Evolutionary conservation across 306 rosid genomes (phyloP).

Genomic region (Macrotyloma uniflorum): DNA sequence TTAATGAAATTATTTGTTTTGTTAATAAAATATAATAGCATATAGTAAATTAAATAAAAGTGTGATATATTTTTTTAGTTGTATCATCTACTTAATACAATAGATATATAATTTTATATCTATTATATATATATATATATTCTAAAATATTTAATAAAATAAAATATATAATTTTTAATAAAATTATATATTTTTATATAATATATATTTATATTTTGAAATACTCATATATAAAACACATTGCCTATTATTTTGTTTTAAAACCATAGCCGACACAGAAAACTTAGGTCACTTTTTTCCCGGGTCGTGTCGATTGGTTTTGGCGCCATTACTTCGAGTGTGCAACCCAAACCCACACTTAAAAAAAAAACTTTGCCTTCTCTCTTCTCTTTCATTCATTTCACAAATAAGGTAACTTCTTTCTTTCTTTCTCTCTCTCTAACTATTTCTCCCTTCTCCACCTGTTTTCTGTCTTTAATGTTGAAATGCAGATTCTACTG

Average conservation of each 20-base stretch:
- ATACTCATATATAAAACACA: too few relatives aligned
- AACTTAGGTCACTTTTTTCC: not conserved
- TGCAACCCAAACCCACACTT: not conserved
- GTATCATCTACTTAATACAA: too few relatives aligned
- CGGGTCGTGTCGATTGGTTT: not conserved
- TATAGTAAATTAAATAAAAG: too few relatives aligned
- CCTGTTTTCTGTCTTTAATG: not conserved
- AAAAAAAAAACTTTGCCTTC: not conserved
- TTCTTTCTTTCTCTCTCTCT: not conserved
- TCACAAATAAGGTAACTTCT: not conserved
- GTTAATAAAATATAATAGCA: too few relatives aligned
- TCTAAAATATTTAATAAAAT: too few relatives aligned
- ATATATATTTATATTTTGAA: too few relatives aligned
- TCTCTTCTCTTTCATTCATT: not conserved
- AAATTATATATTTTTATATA: too few relatives aligned
- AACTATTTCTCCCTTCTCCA: not conserved
- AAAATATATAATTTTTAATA: too few relatives aligned
- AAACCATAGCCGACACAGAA: not conserved
- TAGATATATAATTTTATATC: too few relatives aligned
- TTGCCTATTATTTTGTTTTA: not conserved
- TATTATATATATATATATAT: too few relatives aligned
- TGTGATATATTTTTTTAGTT: too few relatives aligned
- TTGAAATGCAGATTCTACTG: not conserved
- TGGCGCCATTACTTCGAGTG: not conserved
- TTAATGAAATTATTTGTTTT: too few relatives aligned